Evolutionary conservation across 2,329 filamentous ascomycete genomes (phyloP), one percentile per base, ranked within the genome.

Genomic region (Phialemonium atrogriseum): DNA sequence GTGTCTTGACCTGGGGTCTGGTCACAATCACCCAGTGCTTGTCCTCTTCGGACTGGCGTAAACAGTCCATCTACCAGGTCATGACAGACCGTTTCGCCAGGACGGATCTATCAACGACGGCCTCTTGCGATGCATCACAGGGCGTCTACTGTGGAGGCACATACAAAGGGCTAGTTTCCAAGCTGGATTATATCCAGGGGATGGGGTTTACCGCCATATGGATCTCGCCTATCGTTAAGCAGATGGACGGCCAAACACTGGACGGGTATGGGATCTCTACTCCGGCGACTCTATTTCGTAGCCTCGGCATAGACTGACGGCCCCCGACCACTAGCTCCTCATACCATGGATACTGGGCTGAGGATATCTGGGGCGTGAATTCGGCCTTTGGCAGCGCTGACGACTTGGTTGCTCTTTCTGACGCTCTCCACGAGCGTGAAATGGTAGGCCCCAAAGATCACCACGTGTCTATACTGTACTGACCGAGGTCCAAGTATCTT

Each of bases 291-390:
- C 13, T 20, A n/a, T n/a, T n/a, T n/a, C n/a, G 8, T 14, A n/a
- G n/a, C 24, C 26, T 17, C n/a, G 11, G 18, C 13, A 9, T 9
- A 7, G 9, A 20, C 26, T 34, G 9, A 37, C 21, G 1, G 9
- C 13, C 11, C 7, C 15, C 13, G n/a, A 22, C 14, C 23, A 23
- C 5, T 33, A 53, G 62, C 7, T 43, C 54, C 13, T 55, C 61
- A 8, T 68, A 65, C 37, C 60, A 69, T 32, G 66, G 64, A 6
- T 71, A 68, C 46, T 69, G 66, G 67, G 63, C 64, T n/a, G 57
- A 67, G 37, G 57, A 70, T 33, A 54, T 70, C 14, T 67, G 68
- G 42, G 43, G 50, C 7, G 43, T 77, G 19, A 70, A 74, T 36
- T 36, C 56, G 1, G 55, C 66, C 20, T 72, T 68, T 33, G 70